A percentile compares a stretch with the other conserved stretches of the same genome.
Conservation (phyloP, 768 basidiomycete genomes). For the Tylopilus sp. region DNA sequence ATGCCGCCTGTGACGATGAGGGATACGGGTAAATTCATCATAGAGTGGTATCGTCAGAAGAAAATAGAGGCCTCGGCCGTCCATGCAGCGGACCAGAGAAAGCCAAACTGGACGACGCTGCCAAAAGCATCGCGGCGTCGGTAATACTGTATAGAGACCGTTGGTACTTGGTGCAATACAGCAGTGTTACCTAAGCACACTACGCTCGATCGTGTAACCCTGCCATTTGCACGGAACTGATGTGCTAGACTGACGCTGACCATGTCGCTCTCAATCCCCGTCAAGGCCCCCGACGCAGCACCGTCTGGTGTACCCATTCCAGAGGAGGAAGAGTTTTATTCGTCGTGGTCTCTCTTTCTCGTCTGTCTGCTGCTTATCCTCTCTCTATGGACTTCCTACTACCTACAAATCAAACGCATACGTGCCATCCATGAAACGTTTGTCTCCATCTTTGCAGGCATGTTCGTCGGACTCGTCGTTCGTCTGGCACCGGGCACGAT, state of each 20-base stretch:
- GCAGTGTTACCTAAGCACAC: conserved; percentile 18
- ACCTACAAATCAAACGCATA: conserved; percentile 95
- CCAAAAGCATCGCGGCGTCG: conserved; percentile 19
- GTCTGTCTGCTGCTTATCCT: conserved; percentile 90
- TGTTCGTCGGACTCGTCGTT: conserved; percentile 91
- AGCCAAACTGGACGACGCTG: conserved; percentile 24
- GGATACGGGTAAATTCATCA: conserved; percentile 20
- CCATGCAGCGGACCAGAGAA: conserved; percentile 8
- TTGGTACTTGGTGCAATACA: background rate
- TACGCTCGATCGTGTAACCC: background rate
- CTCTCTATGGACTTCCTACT: conserved; percentile 95
- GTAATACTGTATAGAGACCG: too few species aligned
- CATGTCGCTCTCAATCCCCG: conserved; percentile 40
- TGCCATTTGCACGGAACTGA: background rate
- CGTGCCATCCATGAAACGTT: conserved; percentile 94
- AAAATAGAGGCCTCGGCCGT: background rate
- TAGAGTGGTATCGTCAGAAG: conserved; percentile 17
- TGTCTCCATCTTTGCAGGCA: conserved; percentile 92
- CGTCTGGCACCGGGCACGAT: conserved; percentile 88
- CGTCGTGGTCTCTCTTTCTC: conserved; percentile 91
- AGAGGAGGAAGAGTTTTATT: conserved; percentile 88
- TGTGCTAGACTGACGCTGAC: conserved; percentile 10
- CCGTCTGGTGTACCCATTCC: conserved; percentile 39
- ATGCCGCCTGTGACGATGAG: conserved; percentile 27
- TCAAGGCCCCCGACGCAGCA: conserved; percentile 21